Evolutionary conservation across 75 land plant species (phyloP), one percentile per base, ranked within the genome.

Genomic region (Sequoia sempervirens): DNA sequence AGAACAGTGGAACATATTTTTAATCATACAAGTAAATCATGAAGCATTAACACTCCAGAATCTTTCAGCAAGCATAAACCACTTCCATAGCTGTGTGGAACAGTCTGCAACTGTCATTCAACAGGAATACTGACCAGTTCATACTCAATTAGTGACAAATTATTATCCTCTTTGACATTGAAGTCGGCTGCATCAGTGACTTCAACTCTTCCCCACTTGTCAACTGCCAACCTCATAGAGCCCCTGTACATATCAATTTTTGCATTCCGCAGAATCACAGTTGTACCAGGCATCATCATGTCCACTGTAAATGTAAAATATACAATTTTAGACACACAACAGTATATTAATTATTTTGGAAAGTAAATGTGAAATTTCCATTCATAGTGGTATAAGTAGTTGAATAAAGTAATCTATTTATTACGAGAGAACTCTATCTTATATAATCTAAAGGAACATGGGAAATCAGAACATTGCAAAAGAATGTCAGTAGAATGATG

Each of bases 221-320:
- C 94, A 45, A 94, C 96, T 34, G 96, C 94, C 84, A 94, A 84
- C 82, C 96, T 90, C 96, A 94, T 94, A 53, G 95, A 93, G 30
- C 96, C 96, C 87, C 88, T 94, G 87, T 90, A 94, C 94, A 94
- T 94, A 87, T 94, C 96, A 50, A 94, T 92, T 73, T 94, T 94
- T 10, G 96, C 96, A 89, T 94, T 94, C 68, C 93, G 90, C 23
- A 94, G 87, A 30, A 87, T 90, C 11, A 94, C 85, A 41, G 96
- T 93, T 12, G 82, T 82, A 13, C 87, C 93, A 8, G 90, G 89
- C 86, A 89, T 94, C 96, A 94, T 88, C 87, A 90, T 26, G 80
- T 94, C 95, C 75, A 94, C 96, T 93, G 72, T n/a, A 84, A 20
- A 84, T 93, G 56, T 15, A 69, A 36, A 79, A 8, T 9, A 54